phyloP scores from a whole-genome alignment of 2,329 filamentous ascomycete genomes.

The Cladorrhinum sp. region DNA sequence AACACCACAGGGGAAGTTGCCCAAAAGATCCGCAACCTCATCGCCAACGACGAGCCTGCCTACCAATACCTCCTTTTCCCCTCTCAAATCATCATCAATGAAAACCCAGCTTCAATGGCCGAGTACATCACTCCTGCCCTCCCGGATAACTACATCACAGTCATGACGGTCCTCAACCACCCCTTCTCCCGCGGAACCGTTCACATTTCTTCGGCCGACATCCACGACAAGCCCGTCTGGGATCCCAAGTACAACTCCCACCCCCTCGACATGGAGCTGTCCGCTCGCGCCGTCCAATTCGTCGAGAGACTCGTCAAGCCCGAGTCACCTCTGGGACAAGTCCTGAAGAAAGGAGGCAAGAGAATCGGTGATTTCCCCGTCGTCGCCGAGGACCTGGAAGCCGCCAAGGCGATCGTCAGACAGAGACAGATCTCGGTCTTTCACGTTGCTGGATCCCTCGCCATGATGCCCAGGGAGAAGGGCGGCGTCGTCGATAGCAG shows the following conservation, averaged over 20 bases:
- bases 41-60: constrained; percentile 30
- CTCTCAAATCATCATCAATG: constrained; percentile 29
- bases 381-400: constrained; percentile 33
- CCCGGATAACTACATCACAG: constrained; percentile 51
- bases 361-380: constrained; percentile 32
- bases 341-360: constrained; percentile 40
- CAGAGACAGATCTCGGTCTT: constrained; percentile 38
- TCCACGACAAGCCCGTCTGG: constrained; percentile 45
- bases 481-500: constrained; percentile 23
- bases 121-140: constrained; percentile 31
- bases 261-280: constrained; percentile 54
- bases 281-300: constrained; percentile 43
- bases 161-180: constrained; percentile 58
- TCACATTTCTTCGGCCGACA: constrained; percentile 50
- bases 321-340: constrained; percentile 37
- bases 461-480: constrained; percentile 23
- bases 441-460: constrained; percentile 48
- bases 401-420: constrained; percentile 36
- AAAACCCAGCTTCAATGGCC: constrained; percentile 26
- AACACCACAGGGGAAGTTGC: background rate
- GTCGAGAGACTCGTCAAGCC: constrained; percentile 38
- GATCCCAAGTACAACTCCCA: constrained; percentile 55
- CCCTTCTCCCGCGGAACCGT: constrained; percentile 59
- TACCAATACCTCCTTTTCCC: constrained; percentile 37
- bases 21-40: constrained; percentile 24